Percentiles rank a stretch among this genome's conserved stretches.
Evolutionary conservation across 371 early-diverging fungal genomes (phyloP).

Genomic region (Syncephalastrum sp.): DNA sequence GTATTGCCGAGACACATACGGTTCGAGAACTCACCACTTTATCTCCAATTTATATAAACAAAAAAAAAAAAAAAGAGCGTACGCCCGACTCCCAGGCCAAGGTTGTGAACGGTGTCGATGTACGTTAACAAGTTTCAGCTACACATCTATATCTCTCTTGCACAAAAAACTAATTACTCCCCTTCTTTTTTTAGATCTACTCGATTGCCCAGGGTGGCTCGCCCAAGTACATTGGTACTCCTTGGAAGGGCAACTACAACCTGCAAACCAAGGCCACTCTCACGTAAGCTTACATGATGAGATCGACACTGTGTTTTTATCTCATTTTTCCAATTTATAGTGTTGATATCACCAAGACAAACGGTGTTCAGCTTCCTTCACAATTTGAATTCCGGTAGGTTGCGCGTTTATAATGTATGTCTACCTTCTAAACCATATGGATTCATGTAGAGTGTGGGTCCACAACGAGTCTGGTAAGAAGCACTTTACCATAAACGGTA

Average conservation of each 20-base stretch:
- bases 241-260: slow-evolving; percentile 43
- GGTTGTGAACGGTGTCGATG: slow-evolving; percentile 44
- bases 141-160: not conserved
- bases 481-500: slow-evolving; percentile 1
- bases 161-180: not conserved
- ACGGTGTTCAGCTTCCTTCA: slow-evolving; percentile 37
- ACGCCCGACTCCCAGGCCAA: slow-evolving; percentile 40
- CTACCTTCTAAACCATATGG: too few relatives aligned
- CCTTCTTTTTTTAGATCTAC: slow-evolving; percentile 30
- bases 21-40: not conserved
- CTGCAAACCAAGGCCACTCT: slow-evolving; percentile 42
- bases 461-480: slow-evolving; percentile 30
- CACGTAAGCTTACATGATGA: slow-evolving; percentile 25
- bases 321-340: slow-evolving; percentile 14
- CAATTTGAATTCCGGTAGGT: slow-evolving; percentile 52
- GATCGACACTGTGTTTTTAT: not conserved
- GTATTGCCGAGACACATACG: not conserved
- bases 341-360: slow-evolving; percentile 39
- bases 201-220: slow-evolving; percentile 34
- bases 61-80: slow-evolving; percentile 24
- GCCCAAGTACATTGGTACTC: slow-evolving; percentile 36
- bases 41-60: not conserved
- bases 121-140: slow-evolving; percentile 16
- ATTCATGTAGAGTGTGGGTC: slow-evolving; percentile 10
- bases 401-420: not conserved